Evolutionary conservation across 495 filamentous ascomycete genomes (phyloP).

Genomic region (Penicillium samsonianum): DNA sequence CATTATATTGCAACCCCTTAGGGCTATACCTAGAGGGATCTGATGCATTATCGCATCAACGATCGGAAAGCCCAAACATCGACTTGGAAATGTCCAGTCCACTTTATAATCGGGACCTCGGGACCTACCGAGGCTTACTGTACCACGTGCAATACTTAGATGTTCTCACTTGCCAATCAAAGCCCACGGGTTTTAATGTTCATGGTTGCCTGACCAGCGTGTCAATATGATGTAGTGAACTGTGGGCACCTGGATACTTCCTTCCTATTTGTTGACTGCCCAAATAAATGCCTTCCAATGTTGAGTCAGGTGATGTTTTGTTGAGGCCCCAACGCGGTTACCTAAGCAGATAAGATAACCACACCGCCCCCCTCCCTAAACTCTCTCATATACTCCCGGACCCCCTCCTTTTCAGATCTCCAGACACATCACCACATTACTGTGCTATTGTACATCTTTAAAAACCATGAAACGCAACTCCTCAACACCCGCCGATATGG

Average conservation of each 20-base stretch:
- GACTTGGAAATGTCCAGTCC: neutral
- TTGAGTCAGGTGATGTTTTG: slow-evolving; percentile 16
- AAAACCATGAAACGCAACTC: slow-evolving; percentile 24
- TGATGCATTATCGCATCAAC: too few species aligned
- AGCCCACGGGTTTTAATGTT: neutral
- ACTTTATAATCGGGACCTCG: slow-evolving; percentile 4
- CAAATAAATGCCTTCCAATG: neutral
- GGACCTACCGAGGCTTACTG: neutral
- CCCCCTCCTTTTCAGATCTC: slow-evolving; percentile 4
- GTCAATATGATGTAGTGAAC: neutral
- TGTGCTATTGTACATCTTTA: neutral
- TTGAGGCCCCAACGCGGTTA: slow-evolving; percentile 18
- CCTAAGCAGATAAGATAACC: slow-evolving; percentile 7
- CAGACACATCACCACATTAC: neutral
- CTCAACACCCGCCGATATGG: slow-evolving; percentile 33
- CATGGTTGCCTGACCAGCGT: neutral
- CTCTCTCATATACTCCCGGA: neutral
- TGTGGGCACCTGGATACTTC: neutral
- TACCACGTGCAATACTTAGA: neutral
- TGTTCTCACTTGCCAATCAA: neutral
- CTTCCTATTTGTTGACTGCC: too few species aligned
- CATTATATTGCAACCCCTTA: neutral
- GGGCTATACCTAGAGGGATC: neutral
- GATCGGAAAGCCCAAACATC: too few species aligned
- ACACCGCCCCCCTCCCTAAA: slow-evolving; percentile 10